Conservation (phyloP, 75 land plant species). For the Pinus tabuliformis region DNA sequence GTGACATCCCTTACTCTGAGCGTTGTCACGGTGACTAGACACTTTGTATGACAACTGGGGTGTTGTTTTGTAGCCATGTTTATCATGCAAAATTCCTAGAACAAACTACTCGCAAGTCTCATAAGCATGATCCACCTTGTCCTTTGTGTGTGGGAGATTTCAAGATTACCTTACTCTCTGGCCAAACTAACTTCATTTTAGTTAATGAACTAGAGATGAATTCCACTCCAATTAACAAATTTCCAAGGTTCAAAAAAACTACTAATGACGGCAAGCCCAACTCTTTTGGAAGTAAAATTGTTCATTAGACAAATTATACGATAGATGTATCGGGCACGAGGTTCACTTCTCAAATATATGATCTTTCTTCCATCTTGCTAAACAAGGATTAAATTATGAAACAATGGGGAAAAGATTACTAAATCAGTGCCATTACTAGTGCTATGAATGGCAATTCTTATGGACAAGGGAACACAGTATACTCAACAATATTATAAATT, state of each 20-base stretch:
- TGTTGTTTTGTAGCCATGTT: slow-evolving; percentile 65
- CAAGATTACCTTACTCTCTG: not conserved
- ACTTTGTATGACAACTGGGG: slow-evolving; percentile 18
- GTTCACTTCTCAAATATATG: too few species aligned
- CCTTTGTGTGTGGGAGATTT: slow-evolving; percentile 52
- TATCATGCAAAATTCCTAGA: slow-evolving; percentile 82
- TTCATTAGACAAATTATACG: slow-evolving; percentile 39
- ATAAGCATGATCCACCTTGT: slow-evolving; percentile 76
- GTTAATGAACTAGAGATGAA: slow-evolving; percentile 18
- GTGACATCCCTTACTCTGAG: too few species aligned
- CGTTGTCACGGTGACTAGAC: slow-evolving; percentile 11
- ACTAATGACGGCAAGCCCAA: slow-evolving; percentile 26
- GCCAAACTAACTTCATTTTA: slow-evolving; percentile 2
- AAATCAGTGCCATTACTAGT: slow-evolving; percentile 92
- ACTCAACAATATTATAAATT: too few species aligned
- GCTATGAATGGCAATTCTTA: slow-evolving; percentile 82
- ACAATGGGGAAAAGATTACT: slow-evolving; percentile 85
- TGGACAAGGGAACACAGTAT: slow-evolving; percentile 8
- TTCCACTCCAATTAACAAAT: slow-evolving; percentile 16
- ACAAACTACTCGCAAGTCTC: slow-evolving; percentile 55
- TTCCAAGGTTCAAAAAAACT: slow-evolving; percentile 30
- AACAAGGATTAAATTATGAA: too few species aligned
- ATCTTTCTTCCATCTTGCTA: slow-evolving; percentile 10
- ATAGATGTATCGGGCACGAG: slow-evolving; percentile 25
- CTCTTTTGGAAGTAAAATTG: slow-evolving; percentile 32